phyloP scores from a whole-genome alignment of 2,329 filamentous ascomycete genomes.

The Calycina marina region DNA sequence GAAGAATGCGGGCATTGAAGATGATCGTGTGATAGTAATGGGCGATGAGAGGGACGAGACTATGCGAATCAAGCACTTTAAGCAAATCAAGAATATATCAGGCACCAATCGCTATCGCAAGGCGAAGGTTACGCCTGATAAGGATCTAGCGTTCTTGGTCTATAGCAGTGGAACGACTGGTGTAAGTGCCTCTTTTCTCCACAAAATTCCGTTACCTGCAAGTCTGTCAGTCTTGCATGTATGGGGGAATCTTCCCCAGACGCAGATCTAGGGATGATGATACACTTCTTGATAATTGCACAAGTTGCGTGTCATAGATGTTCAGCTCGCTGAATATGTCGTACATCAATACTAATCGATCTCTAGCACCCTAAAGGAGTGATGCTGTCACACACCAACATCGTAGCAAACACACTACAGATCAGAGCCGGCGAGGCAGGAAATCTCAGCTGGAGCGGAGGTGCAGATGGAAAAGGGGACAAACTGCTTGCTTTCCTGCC shows the following conservation, averaged over 20 bases:
- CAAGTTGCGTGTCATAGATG: too few relatives aligned
- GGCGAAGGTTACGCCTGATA: constrained; percentile 48
- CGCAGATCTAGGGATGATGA: too few relatives aligned
- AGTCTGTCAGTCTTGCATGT: neutral
- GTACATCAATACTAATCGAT: neutral
- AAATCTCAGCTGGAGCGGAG: constrained; percentile 42
- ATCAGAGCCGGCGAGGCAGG: constrained; percentile 35
- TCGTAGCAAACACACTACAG: constrained; percentile 60
- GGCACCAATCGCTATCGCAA: constrained; percentile 14
- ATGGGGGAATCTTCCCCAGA: too few relatives aligned
- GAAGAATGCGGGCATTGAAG: constrained; percentile 50
- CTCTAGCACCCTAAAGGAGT: constrained; percentile 70
- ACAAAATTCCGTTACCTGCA: neutral
- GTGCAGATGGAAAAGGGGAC: constrained; percentile 49
- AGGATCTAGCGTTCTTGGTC: constrained; percentile 70
- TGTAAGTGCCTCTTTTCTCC: constrained; percentile 10
- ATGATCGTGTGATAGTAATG: constrained; percentile 60
- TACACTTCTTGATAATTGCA: too few relatives aligned
- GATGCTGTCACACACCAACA: constrained; percentile 69
- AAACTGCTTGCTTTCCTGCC: constrained; percentile 66
- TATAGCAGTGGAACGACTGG: constrained; percentile 87
- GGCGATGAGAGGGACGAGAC: constrained; percentile 49
- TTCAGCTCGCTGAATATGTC: too few relatives aligned
- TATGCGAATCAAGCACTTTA: constrained; percentile 53
- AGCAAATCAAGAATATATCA: constrained; percentile 27